These are phyloP conservation scores for Leccinum subspadiceum DNA, from an alignment of 1,284 basidiomycete species.

Conservation along the genomic window DNA sequence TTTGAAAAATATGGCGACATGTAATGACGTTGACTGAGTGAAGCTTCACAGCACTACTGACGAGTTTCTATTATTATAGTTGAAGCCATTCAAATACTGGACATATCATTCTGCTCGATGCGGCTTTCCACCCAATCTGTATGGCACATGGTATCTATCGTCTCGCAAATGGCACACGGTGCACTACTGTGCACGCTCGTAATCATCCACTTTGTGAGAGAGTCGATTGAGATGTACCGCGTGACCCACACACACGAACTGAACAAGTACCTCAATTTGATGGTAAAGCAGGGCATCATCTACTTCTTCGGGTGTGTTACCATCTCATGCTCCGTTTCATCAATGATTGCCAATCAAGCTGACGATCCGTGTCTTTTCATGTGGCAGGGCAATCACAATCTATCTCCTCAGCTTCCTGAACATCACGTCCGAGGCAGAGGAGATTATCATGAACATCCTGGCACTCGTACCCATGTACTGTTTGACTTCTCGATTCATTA, in stretches of 20 bases:
- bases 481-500: neutral
- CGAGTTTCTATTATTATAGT: neutral
- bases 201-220: neutral
- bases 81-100: neutral
- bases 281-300: neutral
- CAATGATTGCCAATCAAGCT: neutral
- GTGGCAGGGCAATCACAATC: neutral
- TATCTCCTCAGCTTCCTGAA: neutral
- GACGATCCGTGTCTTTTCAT: neutral
- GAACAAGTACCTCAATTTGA: neutral
- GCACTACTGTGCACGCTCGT: neutral
- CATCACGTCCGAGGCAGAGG: neutral
- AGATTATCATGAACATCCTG: neutral
- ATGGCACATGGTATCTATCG: neutral
- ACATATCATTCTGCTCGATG: neutral
- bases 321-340: neutral
- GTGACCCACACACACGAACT: neutral
- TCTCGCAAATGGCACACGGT: neutral
- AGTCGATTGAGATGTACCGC: neutral
- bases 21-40: neutral
- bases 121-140: neutral
- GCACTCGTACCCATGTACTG: neutral
- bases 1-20: too few relatives aligned
- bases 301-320: neutral
- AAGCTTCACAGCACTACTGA: neutral